Base-by-base conservation (phyloP, 768 basidiomycete genomes). In the Tulasnella sp. region DNA sequence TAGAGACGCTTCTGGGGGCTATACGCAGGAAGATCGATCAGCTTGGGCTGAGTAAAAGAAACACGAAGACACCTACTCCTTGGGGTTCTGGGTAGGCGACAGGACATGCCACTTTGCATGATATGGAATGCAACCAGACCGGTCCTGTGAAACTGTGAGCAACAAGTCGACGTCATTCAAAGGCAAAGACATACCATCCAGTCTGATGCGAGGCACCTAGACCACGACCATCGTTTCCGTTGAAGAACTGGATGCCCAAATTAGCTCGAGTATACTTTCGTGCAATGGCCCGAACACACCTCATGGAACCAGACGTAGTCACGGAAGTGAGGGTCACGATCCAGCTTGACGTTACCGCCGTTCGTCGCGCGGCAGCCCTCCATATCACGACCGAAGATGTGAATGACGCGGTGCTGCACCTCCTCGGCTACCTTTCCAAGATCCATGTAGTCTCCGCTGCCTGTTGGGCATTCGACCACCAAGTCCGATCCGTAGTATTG, bases 161-260 rank as follows among this genome's bases (percentile, higher is more conserved):
- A 37, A 16, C 16, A 1, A 47, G 12, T 47, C 37, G 14, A 17
- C 35, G 40, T 62, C 65, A 40, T 36, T 66, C 32, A n/a, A 40
- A n/a, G 9, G 34, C n/a, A 66, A 36, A 14, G 22, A 75, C 84
- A 80, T 77, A 90, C 95, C 96, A 99, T 76, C 97, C 97, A 74
- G 95, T 98, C 80, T 99, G 97, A 81, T 99, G 97, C 5, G 95
- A 97, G 2, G 96, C 97, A 44, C 97, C 97, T 14, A 99, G 85
- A 22, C 97, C 97, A 72, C 89, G 86, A 22, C 97, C 97, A 72
- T 84, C 89, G 76, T 99, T 94, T 16, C 89, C 96, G 79, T 98
- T 91, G 89, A 98, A 98, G 83, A 90, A 98, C 91, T 95, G 75
- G 35, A 41, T n/a, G n/a, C n/a, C n/a, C n/a, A n/a, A 37, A n/a